Evolutionary conservation across 306 rosid species (phyloP), one percentile per base, ranked within the genome.

Genomic region (Elaeagnus macrophylla): DNA sequence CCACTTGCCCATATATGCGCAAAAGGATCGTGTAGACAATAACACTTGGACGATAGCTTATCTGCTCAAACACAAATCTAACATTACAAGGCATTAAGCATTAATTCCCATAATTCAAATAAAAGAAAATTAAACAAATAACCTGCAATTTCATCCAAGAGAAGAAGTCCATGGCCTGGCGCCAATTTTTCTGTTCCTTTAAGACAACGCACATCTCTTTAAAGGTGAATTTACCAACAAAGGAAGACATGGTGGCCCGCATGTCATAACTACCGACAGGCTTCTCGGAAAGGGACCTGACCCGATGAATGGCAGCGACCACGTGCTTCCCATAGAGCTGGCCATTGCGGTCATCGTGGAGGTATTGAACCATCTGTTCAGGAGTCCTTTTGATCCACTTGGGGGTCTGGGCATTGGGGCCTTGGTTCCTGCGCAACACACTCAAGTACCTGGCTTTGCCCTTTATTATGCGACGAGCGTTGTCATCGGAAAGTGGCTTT

Each of bases 101-200:
- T 25, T 25, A 1, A 25, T 5, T 25, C 32, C 32, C 32, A 15
- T 1, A 48, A 13, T 36, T 54, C 13, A 36, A 35, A n/a, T 12
- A 18, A n/a, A 56, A 10, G 8, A n/a, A 25, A 65, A 37, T 43
- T 32, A 5, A 18, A 5, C 45, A 56, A 51, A 9, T 10, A 39
- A 86, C 97, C 95, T 90, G 97, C 66, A 90, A 75, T 73, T 86
- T 90, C 97, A 90, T 90, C 97, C 97, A 90, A 51, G 67, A 62
- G 68, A 90, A 86, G 45, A 90, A 80, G 72, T 90, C 95, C 15
- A 84, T 68, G 10, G 67, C 97, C 59, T 90, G 97, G 71, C 84
- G 78, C 97, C 97, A 90, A 14, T 94, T 87, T 40, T 75, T 90
- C 66, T 86, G 97, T 61, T 86, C 97, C 76, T 90, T 90, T 17